Conservation (phyloP, 176 grass and related monocot genomes). For the Aegilops speltoides region DNA sequence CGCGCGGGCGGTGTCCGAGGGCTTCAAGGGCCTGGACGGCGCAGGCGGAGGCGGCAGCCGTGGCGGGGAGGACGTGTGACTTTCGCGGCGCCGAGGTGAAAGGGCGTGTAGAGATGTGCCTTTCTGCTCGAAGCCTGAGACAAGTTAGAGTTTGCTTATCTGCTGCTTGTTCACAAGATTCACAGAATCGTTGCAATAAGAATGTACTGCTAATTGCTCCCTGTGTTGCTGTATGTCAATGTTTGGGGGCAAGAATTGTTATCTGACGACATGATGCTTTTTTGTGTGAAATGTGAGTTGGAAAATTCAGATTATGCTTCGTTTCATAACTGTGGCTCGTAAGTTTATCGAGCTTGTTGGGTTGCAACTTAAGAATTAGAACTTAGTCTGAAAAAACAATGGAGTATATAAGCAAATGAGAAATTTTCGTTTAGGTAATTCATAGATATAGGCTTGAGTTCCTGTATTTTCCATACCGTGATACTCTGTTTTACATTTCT, state of each 20-base stretch:
- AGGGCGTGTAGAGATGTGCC: neutral
- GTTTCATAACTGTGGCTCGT: neutral
- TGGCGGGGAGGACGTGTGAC: conserved; percentile 48
- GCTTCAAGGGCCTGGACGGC: conserved; percentile 58
- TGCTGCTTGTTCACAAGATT: conserved; percentile 1
- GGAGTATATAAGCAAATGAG: neutral
- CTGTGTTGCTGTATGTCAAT: neutral
- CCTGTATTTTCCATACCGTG: neutral
- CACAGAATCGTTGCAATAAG: conserved; percentile 32
- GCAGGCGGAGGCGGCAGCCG: neutral
- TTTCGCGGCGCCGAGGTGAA: conserved; percentile 11
- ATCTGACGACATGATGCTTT: neutral
- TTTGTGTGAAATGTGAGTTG: neutral
- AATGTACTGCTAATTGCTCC: conserved; percentile 32
- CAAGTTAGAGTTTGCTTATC: neutral
- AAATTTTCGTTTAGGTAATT: neutral
- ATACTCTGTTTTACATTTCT: neutral
- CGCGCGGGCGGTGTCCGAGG: conserved; percentile 60
- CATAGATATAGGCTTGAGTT: neutral
- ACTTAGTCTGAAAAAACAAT: neutral
- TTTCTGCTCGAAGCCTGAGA: neutral
- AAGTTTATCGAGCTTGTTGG: neutral
- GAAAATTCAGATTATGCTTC: neutral
- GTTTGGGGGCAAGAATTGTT: conserved; percentile 1
- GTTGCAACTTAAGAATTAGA: neutral